Base-by-base conservation (phyloP, 1,139 yeast species). In the Yarrowia galli region DNA sequence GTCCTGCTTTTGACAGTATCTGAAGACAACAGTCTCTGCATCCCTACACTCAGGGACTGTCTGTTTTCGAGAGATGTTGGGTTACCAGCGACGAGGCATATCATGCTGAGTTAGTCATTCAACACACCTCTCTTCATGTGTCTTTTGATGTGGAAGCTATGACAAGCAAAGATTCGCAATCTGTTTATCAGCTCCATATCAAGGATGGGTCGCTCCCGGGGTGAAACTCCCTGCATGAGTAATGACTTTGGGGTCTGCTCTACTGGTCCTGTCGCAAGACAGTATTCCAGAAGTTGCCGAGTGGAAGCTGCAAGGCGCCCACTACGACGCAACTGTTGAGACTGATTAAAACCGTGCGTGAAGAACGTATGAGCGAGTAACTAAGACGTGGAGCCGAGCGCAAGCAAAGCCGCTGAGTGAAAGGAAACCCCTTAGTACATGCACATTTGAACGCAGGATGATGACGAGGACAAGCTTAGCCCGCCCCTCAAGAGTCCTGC, bases 351-450 rank as follows among this genome's bases (percentile, higher is more conserved):
- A 8, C 22, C 45, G 20, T 40, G 20, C 12, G 13, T 18, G 22
- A 40, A 40, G 22, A 40, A 40, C 45, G 45, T 40, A 18, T 40
- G 22, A 18, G 22, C 22, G 45, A n/a, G 20, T 40, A 40, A 10
- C 45, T 40, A 40, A 18, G 22, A 40, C 45, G 45, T 40, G 45
- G 22, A 40, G 45, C 45, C 13, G 45, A n/a, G 22, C 22, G 22
- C 22, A 18, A 18, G 22, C 45, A 8, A 5, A n/a, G 20, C 54
- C 18, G 23, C 54, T 35, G 54, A 35, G 40, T 49, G 56, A 49
- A 49, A 49, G 56, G 56, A 15, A 49, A 32, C 56, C 56, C 56
- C 40, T 32, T 9, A 28, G 56, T 18, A 35, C 56, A 32, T 49
- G 56, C 40, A 28, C 32, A 3, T 15, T 20, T 20, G 56, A 40